Percentiles rank a stretch among this genome's conserved stretches.
These are phyloP conservation scores for Penicillium thymicola DNA, from an alignment of 2,329 filamentous ascomycete species.

Conservation along the genomic window DNA sequence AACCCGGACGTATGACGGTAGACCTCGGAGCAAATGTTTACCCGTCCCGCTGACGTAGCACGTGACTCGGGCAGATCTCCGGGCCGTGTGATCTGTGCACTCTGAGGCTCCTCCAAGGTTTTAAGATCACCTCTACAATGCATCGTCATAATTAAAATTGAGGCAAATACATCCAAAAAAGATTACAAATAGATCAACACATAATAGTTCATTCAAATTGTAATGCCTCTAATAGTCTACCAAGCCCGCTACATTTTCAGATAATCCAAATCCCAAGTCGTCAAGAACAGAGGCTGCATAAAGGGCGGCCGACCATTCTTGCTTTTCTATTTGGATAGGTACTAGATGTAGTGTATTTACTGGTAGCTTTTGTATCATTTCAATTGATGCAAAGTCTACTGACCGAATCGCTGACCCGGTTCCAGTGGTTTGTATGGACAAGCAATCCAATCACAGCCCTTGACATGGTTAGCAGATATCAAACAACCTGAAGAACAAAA, in stretches of 20 bases:
- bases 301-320: background rate
- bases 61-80: background rate
- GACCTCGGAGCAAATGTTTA: background rate
- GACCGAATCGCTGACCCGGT: conserved; percentile 65
- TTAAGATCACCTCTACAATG: background rate
- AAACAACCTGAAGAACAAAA: background rate
- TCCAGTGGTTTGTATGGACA: conserved; percentile 66
- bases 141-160: background rate
- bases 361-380: background rate
- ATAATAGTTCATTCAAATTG: background rate
- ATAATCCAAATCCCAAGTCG: background rate
- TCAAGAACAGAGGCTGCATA: background rate
- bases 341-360: background rate
- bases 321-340: background rate
- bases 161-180: background rate
- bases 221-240: background rate
- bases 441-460: conserved; percentile 79
- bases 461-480: background rate
- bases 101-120: background rate
- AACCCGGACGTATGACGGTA: background rate
- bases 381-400: conserved; percentile 26
- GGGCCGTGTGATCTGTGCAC: background rate
- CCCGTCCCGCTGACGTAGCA: background rate
- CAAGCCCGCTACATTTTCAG: background rate
- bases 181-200: too few relatives aligned